Evolutionary conservation across 2,329 filamentous ascomycete genomes (phyloP), one percentile per base, ranked within the genome.

Genomic region (Aspergillus novofumigatus): DNA sequence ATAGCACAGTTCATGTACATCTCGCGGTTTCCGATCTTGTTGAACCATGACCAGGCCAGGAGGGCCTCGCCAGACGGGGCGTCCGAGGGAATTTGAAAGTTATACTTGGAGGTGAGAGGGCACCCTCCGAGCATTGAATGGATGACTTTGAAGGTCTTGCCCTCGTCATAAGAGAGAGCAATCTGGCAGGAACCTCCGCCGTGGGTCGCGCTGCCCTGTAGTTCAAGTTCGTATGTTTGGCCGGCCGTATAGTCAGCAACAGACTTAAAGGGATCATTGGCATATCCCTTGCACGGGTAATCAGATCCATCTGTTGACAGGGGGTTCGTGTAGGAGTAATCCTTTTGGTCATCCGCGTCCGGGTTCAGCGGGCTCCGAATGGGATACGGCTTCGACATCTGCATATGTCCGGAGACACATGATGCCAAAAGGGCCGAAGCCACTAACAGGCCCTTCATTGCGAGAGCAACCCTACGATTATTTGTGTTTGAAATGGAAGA

Each of bases 1-100:
- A 83, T 80, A 7, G 90, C 89, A 69, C 90, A 94, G 76, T 91
- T 91, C 87, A 91, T 91, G 81, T 94, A 94, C 83, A 89, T 90
- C 72, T 93, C 90, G 50, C 90, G 83, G 75, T 92, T 92, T 26
- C 90, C 89, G 44, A 88, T 74, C 62, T 85, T 78, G 78, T 91
- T 91, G 77, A 89, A 87, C 87, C 87, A 90, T 26, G 85, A 86
- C 90, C 90, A 93, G 41, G 86, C 85, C 52, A 92, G 82, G 48
- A 92, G 72, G 56, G 85, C 87, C 35, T 86, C 67, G 3, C 82
- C 73, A 74, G 78, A 59, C n/a, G 85, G 84, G 1, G 85, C 83
- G 62, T 87, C 84, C 2, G 75, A 72, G 8, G 89, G 89, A 32
- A 92, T 75, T 32, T 78, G 83, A 72, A 92, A 92, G 63, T 81